Conservation (phyloP, 768 basidiomycete genomes). For the Filobasidium floriforme region DNA sequence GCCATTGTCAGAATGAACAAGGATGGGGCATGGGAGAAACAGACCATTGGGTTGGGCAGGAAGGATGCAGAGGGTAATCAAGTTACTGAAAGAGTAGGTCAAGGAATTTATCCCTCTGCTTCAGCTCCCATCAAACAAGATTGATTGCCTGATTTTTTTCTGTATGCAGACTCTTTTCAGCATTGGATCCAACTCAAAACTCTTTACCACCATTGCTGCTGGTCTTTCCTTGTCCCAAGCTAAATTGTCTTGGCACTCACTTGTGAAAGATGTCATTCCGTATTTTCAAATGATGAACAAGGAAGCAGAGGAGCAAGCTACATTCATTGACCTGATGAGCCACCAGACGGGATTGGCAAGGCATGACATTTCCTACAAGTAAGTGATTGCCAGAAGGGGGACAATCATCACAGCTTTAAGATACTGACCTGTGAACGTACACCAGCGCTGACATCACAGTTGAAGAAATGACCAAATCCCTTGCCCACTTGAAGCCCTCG, state of each 20-base stretch:
- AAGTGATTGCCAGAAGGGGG: constrained; percentile 15
- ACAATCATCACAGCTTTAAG: too few relatives aligned
- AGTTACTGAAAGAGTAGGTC: too few relatives aligned
- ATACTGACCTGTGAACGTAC: too few relatives aligned
- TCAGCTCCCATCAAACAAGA: too few relatives aligned
- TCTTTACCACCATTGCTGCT: constrained; percentile 31
- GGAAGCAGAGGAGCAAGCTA: constrained; percentile 28
- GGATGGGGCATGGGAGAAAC: too few relatives aligned
- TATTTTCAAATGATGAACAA: constrained; percentile 33
- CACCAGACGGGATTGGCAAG: constrained; percentile 35
- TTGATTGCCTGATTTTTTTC: too few relatives aligned
- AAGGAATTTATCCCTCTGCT: too few relatives aligned
- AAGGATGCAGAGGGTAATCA: too few relatives aligned
- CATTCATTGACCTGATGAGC: constrained; percentile 33
- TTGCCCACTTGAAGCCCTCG: constrained; percentile 30
- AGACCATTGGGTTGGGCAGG: too few relatives aligned
- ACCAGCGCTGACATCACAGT: neutral
- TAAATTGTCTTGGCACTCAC: constrained; percentile 29
- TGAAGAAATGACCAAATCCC: neutral
- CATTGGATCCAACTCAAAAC: constrained; percentile 41
- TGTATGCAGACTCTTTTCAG: constrained; percentile 31
- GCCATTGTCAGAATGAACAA: too few relatives aligned
- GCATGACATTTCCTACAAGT: constrained; percentile 31
- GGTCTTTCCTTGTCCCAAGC: constrained; percentile 33
- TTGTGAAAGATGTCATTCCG: constrained; percentile 34